Evolutionary conservation across 139 green algal genomes (phyloP), one percentile per base, ranked within the genome.

Genomic region (Astrephomene gubernaculifera): DNA sequence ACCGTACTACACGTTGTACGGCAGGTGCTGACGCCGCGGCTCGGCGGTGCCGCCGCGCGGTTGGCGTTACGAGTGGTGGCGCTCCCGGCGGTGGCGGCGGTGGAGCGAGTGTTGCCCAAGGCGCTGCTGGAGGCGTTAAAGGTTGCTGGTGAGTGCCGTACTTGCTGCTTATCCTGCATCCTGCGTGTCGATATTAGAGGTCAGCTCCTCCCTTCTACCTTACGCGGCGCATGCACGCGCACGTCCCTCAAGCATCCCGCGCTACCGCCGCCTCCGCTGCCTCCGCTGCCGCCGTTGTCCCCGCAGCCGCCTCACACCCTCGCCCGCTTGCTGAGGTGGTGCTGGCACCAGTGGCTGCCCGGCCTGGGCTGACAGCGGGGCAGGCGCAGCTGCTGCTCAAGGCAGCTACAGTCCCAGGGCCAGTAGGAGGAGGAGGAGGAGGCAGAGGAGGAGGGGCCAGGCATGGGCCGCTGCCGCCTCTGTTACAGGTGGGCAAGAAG

Each of bases 41-140:
- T 82, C 8, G 38, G 76, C 76, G 76, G 76, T 60, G 76, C 39
- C 60, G 76, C 76, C 4, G 76, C 76, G 21, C 76, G 76, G 39
- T n/a, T 83, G 76, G 60, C 72, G 76, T 60, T 83, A 60, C n/a
- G 5, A 9, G 31, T 19, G 4, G 76, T 38, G 43, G 61, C 45
- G 76, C 60, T 72, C 29, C 76, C 76, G 29, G 76, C 76, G 39
- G 76, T 83, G 57, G 29, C 19, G 60, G 76, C 60, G 12, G 76
- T 83, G 76, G 76, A 73, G 9, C 60, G 60, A 22, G 76, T 72
- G 6, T 45, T 83, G 76, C 76, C 76, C 17, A 44, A 31, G 57
- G 39, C 60, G 36, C 38, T 82, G 39, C 74, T 57, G 74, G 54
- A 82, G 36, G 74, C 74, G 38, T 39, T 82, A 38, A 3, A 38